Base-by-base conservation (phyloP, 2,329 filamentous ascomycete species). In the Paraconiothyrium brasiliense region DNA sequence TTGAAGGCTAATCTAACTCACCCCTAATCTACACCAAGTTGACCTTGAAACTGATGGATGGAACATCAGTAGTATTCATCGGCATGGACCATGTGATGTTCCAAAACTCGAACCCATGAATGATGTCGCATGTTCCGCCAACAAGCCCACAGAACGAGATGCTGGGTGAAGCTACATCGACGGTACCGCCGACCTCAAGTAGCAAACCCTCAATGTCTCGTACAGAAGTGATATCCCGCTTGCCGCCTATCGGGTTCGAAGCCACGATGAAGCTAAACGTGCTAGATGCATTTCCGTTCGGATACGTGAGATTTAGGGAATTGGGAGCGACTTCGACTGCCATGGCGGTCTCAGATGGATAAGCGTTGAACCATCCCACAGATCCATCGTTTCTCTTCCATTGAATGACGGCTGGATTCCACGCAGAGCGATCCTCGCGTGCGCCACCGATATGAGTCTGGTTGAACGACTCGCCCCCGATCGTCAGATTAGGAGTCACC, bases 401-500 rank as follows among this genome's bases (percentile, higher is more conserved):
- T 67, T 88, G 86, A 0, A 85, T 79, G 3, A 88, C 82, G 0
- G 84, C 83, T 1, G 86, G 86, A 62, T 83, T 87, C 69, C 85
- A 88, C 0, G 84, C 79, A 5, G 70, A 76, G 20, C 80, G 80
- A 47, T 82, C 83, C 47, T 79, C 77, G 2, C 80, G 77, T 16
- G 82, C 81, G 0, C 86, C 86, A 8, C 86, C 86, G 2, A 86
- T 68, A 1, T 80, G 79, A 41, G 79, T 82, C 73, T 87, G 81
- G 34, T 83, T 80, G 63, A 85, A 86, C 0, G 84, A 84, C 67
- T 86, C 82, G 0, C 82, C 84, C 20, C 86, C 86, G 62, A 89
- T 87, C 4, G 82, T 86, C 14, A 88, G 73, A n/a, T 84, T 82
- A 2, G 80, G 70, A 0, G 83, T 82, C 0, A 89, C 66, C 85